Evolutionary conservation across 1,139 yeast genomes (phyloP).

Genomic region (Pichia sp.): DNA sequence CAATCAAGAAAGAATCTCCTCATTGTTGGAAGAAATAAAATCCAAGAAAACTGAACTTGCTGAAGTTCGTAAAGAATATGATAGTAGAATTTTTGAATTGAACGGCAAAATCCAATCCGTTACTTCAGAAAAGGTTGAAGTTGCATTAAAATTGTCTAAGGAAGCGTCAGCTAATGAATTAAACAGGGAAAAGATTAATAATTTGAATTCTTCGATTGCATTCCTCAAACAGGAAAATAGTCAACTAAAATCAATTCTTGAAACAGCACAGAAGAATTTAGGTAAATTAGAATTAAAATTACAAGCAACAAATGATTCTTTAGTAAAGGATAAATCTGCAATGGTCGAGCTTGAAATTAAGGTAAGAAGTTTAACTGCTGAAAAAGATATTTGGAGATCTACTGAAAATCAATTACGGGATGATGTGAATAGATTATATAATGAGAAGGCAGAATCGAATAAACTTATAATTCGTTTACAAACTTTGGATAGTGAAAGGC

Average conservation of each 20-base stretch:
- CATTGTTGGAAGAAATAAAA: slow-evolving; percentile 28
- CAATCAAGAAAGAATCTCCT: slow-evolving; percentile 32
- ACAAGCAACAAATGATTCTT: slow-evolving; percentile 50
- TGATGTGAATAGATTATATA: slow-evolving; percentile 48
- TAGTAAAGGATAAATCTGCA: slow-evolving; percentile 38
- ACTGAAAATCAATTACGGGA: slow-evolving; percentile 47
- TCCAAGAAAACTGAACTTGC: slow-evolving; percentile 22
- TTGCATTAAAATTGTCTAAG: slow-evolving; percentile 40
- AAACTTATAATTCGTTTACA: slow-evolving; percentile 60
- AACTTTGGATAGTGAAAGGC: slow-evolving; percentile 54
- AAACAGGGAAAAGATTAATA: slow-evolving; percentile 38
- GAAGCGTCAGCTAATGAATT: slow-evolving; percentile 42
- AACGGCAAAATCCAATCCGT: slow-evolving; percentile 35
- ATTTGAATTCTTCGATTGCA: slow-evolving; percentile 34
- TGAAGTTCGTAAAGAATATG: slow-evolving; percentile 37
- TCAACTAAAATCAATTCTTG: slow-evolving; percentile 37
- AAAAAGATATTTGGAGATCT: slow-evolving; percentile 45
- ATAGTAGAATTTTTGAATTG: slow-evolving; percentile 35
- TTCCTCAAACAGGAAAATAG: slow-evolving; percentile 39
- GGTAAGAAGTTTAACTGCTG: slow-evolving; percentile 47
- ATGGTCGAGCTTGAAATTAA: slow-evolving; percentile 38
- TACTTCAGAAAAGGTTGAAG: slow-evolving; percentile 44
- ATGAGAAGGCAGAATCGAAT: slow-evolving; percentile 57
- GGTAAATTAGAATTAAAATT: slow-evolving; percentile 51
- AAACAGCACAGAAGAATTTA: slow-evolving; percentile 50